phyloP scores from a whole-genome alignment of 2,329 filamentous ascomycete species.

The Lachnellula arida region DNA sequence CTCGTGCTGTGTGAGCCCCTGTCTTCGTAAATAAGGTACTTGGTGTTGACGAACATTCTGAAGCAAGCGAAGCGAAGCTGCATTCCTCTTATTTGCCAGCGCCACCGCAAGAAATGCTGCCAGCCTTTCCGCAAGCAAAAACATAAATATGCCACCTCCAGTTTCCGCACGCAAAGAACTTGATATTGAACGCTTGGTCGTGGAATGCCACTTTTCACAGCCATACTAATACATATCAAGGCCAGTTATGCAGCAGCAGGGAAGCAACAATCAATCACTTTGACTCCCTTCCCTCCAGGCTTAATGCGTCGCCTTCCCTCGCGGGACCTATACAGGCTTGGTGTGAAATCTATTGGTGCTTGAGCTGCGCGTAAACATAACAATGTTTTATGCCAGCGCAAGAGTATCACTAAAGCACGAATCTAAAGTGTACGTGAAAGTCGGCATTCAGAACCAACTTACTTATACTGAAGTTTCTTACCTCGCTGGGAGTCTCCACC shows the following conservation, averaged over 20 bases:
- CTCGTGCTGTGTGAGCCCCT: background rate
- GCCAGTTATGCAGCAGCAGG: background rate
- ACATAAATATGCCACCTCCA: background rate
- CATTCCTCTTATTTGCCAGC: background rate
- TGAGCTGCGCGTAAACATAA: background rate
- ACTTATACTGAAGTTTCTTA: too few species aligned
- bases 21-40: background rate
- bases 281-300: background rate
- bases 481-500: background rate
- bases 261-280: background rate
- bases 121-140: background rate
- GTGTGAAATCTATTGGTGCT: too few species aligned
- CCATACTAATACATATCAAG: too few species aligned
- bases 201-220: background rate
- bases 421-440: too few species aligned
- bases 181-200: background rate
- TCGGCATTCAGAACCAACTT: too few species aligned
- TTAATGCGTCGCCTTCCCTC: background rate
- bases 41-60: background rate
- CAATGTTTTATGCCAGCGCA: background rate
- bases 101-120: background rate
- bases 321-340: background rate
- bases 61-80: background rate
- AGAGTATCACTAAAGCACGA: background rate
- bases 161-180: too few species aligned